Conservation (phyloP, 164 flowering plant genomes). For the Saururus chinensis region DNA sequence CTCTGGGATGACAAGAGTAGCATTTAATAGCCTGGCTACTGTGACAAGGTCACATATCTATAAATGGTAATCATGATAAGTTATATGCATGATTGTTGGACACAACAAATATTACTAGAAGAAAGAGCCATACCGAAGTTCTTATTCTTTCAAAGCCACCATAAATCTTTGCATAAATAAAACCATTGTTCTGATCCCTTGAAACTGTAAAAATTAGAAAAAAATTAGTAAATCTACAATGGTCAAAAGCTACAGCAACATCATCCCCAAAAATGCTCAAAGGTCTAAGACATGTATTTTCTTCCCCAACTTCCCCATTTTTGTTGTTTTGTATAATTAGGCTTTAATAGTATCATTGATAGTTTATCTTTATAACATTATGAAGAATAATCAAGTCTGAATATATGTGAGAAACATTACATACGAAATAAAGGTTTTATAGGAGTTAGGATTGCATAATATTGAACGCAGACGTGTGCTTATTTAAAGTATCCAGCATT, state of each 20-base stretch:
- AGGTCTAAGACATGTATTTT: neutral
- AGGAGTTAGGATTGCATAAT: no score
- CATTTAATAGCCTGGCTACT: conserved; percentile 91
- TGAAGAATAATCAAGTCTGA: neutral
- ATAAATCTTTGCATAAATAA: conserved; percentile 85
- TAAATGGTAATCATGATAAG: conserved; percentile 37
- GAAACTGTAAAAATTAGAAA: conserved; percentile 39
- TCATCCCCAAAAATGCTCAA: neutral
- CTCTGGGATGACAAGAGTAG: conserved; percentile 96
- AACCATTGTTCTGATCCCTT: conserved; percentile 52
- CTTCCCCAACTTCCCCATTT: neutral
- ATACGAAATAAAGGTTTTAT: no score
- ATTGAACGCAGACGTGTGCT: no score
- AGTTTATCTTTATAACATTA: neutral
- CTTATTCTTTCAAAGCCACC: conserved; percentile 92
- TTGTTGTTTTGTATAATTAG: no score
- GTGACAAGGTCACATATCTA: conserved; percentile 96
- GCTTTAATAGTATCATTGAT: no score
- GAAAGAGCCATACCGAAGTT: conserved; percentile 50
- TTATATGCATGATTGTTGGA: conserved; percentile 10
- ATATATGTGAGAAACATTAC: neutral
- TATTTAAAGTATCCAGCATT: no score
- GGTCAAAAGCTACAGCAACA: neutral
- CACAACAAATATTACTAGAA: conserved; percentile 3
- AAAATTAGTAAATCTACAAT: neutral